Base-by-base conservation (phyloP, 2,329 filamentous ascomycete genomes). In the Shiraia sp. region DNA sequence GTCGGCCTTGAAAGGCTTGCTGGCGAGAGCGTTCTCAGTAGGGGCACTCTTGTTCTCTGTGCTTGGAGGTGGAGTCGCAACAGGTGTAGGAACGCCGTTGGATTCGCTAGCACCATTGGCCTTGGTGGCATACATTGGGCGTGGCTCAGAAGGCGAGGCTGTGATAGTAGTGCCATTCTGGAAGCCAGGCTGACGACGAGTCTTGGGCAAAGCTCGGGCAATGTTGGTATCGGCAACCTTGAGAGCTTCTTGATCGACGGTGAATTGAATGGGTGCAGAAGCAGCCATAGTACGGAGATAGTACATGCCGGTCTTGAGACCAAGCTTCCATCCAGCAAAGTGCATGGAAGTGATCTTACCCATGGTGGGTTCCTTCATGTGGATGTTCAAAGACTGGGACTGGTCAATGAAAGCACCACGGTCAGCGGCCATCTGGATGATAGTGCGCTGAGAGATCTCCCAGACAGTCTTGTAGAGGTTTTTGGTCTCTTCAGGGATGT, bases 321-420 rank as follows among this genome's bases (percentile, higher is more conserved):
- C 93, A 55, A 97, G 85, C 81, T 97, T 99, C 93, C 93, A 99
- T 61, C 93, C 93, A 34, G 93, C 83, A 68, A 99, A 99, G 78
- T 99, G 93, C 93, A 99, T 99, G 72, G 87, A 93, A 46, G 93
- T 99, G 72, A 99, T 96, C 82, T 99, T 99, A 75, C 93, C 93
- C 92, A 99, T 97, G 36, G 91, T 96, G 29, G 93, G 93, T 66
- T 97, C 92, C 74, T 95, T 95, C 86, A 99, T 90, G 79, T 99
- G 93, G 59, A 99, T 97, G 80, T 99, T 99, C 61, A 99, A 85
- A 10, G 92, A 97, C 74, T 99, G 93, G 36, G 91, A 96, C 80
- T 99, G 93, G 69, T 99, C 93, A 65, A 99, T 97, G 75, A 93
- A 99, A 43, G 93, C 93, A 74, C 93, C 93, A 72, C 93, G 92